Base-by-base conservation (phyloP, 2,329 filamentous ascomycete genomes). In the Xylariaceae sp. region DNA sequence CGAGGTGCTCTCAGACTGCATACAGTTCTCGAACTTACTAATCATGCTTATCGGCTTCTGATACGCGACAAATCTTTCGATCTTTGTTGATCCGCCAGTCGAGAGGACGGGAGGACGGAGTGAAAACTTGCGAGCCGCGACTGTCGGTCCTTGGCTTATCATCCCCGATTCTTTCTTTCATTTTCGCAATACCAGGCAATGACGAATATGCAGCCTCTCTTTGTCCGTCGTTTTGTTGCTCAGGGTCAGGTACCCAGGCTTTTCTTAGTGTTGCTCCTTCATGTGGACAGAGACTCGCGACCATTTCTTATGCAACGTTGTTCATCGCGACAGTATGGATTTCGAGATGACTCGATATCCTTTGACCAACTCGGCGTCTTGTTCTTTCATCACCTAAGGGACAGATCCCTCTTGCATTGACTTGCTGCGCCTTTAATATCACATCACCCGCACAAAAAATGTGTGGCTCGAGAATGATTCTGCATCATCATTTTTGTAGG, bases 311-410 rank as follows among this genome's bases (percentile, higher is more conserved):
- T 55, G 34, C 17, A n/a, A 49, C 18, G 50, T 53, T 57, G 60
- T 55, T 56, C 44, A 48, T 41, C 10, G 45, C 45, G 50, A 60
- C 35, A 41, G 13, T 51, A 30, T 30, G 34, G 30, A 59, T 45
- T 49, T 54, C 52, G 54, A 53, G 56, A 57, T 50, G 55, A 30
- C 57, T 55, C 50, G 51, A 48, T 34, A 51, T 53, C 37, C 62
- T 70, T 70, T 68, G 65, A 68, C 51, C 58, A 41, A 54, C 34
- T 13, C 13, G 17, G 53, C 56, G 41, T 50, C 60, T 55, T 52
- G 60, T 58, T 63, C 62, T 64, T 64, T 67, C 49, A 60, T 48
- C 34, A 6, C 2, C 39, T 60, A 39, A 60, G 56, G 55, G 50
- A 23, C 34, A 13, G 56, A 39, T 11, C 9, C 44, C 58, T 53